Base-by-base conservation (phyloP, 1,284 basidiomycete species). In the Puccinia horiana region DNA sequence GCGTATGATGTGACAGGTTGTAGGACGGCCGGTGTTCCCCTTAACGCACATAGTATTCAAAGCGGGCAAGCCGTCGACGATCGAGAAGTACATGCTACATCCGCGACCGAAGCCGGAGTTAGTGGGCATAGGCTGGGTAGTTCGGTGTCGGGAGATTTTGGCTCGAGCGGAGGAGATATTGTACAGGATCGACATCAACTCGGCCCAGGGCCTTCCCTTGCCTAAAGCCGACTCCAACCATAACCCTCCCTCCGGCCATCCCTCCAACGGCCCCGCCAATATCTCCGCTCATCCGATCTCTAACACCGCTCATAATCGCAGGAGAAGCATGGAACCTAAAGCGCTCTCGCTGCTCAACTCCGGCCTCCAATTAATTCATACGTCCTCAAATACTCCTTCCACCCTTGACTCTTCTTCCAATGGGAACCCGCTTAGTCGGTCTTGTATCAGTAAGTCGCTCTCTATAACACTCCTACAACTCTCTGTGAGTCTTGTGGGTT, bases 21-120 rank as follows among this genome's bases (percentile, higher is more conserved):
- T 89, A 0, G 85, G 85, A 18, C 87, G 88, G 42, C 88, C 87
- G 1, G 88, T 88, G 6, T 87, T 88, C 23, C 86, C 90, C 5
- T 93, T 93, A 84, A 96, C 95, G 0, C 95, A 97, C 87, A 91
- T 97, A 83, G 91, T 98, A 23, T 97, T 91, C 88, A 97, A 96
- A 89, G 92, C 93, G 82, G 95, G 95, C 0, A 87, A 91, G 75
- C 90, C 91, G 84, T 92, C 92, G 74, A 97, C 95, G 23, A 70
- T 80, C 3, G 77, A 80, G 14, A 80, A 47, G 29, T 80, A 67
- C 49, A 56, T 80, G 42, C 58, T 56, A 20, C 67, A 72, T 72
- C 77, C 77, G 2, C 47, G 56, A 26, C 77, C 77, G n/a, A 80
- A 80, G 42, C 77, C 77, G 3, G 26, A 23, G 32, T 23, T 80